A percentile compares a stretch with the other conserved stretches of the same genome.
These are phyloP conservation scores for Podaxis sp. DNA, from an alignment of 768 basidiomycete genomes.

Conservation along the genomic window DNA sequence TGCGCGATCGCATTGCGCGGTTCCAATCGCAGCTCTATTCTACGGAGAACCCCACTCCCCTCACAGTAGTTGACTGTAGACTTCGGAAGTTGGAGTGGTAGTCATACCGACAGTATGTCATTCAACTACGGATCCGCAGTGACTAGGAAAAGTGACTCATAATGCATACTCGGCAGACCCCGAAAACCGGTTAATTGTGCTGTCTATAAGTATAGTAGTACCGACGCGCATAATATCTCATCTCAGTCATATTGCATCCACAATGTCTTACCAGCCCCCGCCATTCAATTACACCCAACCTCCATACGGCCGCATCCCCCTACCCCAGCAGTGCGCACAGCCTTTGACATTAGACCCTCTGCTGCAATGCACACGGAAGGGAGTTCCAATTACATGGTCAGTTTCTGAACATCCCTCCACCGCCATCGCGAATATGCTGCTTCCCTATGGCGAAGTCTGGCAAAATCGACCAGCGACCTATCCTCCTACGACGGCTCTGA, in stretches of 20 bases:
- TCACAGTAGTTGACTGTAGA: background rate
- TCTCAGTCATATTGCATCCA: constrained; percentile 3
- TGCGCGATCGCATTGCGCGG: background rate
- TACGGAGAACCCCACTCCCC: background rate
- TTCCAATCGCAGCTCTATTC: background rate
- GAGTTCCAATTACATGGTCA: constrained; percentile 1
- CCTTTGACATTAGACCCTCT: background rate
- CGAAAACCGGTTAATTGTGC: background rate
- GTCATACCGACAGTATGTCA: background rate
- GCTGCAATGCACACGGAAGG: background rate
- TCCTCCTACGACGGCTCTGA: background rate
- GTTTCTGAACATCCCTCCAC: constrained; percentile 6
- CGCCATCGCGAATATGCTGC: background rate
- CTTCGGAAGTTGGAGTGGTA: background rate
- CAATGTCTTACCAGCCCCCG: constrained; percentile 3
- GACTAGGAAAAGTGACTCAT: constrained; percentile 12
- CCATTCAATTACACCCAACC: background rate
- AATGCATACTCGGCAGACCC: background rate
- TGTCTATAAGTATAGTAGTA: background rate
- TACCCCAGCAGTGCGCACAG: background rate
- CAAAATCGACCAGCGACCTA: constrained; percentile 1
- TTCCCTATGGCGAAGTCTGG: constrained; percentile 4
- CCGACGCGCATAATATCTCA: background rate
- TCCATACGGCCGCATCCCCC: background rate
- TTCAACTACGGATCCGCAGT: constrained; percentile 10